Evolutionary conservation across 352 stramenopile genomes (phyloP), one percentile per base, ranked within the genome.

Genomic region (Globisporangium recalcitrans): DNA sequence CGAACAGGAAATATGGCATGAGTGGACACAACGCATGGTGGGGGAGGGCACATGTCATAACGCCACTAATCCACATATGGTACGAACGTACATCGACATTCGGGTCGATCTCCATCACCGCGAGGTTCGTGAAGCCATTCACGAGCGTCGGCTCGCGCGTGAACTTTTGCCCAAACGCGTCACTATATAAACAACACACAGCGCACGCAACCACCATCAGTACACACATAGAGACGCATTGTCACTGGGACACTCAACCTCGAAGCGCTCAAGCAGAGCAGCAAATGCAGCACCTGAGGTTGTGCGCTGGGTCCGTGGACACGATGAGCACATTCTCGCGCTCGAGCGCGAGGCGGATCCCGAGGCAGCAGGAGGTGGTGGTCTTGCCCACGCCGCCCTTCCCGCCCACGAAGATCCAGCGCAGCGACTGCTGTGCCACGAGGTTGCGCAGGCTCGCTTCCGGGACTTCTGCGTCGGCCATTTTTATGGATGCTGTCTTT

Each of bases 151-250:
- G 97, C 71, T 99, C 95, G 34, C 96, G 89, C 49, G 93, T 98
- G 74, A 99, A 99, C 76, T 99, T 99, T 73, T 99, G 97, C 6
- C 95, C 97, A 79, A 99, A 99, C 19, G 97, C 97, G 75, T 99
- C 97, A 70, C 91, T 97, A 68, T 14, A 19, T 57, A 62, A 29
- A 24, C 8, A 56, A n/a, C 40, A 32, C 31, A 26, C 5, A 47
- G 26, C 16, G 24, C 9, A 34, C 4, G 29, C 21, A 32, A 40
- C 16, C 26, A 48, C 3, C 32, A 38, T 44, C 24, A 44, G 5
- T 1, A 21, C 8, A 26, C 4, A 24, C 11, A 40, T n/a, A 55
- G 3, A 63, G 26, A 24, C 34, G n/a, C n/a, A 51, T 16, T 29
- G 32, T 13, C 11, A 36, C 2, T 51, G 22, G 27, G n/a, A n/a